A percentile compares a stretch with the other conserved stretches of the same genome.
Conservation (phyloP, 2,329 filamentous ascomycete species). For the Elsinoe ampelina region DNA sequence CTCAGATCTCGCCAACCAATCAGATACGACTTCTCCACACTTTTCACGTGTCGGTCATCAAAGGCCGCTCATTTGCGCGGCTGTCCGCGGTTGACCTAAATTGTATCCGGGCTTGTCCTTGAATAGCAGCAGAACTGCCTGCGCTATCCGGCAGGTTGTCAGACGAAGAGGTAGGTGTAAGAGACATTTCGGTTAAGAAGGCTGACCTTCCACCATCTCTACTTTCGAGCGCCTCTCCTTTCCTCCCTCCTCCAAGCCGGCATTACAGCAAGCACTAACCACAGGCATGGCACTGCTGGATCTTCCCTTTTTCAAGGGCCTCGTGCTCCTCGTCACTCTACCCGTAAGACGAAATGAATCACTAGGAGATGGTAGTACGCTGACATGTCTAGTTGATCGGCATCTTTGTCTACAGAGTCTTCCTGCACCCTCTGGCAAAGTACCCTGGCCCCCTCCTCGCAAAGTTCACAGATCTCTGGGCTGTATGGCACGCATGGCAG, state of each 20-base stretch:
- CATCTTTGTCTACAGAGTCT: conserved; percentile 31
- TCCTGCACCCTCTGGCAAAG: conserved; percentile 34
- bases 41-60: neutral
- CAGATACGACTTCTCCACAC: neutral
- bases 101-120: conserved; percentile 2
- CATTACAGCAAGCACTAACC: neutral
- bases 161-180: neutral
- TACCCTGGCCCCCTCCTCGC: conserved; percentile 35
- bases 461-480: conserved; percentile 23
- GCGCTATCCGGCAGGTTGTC: conserved; percentile 5
- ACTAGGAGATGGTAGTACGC: neutral
- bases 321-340: neutral
- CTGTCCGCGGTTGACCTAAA: neutral
- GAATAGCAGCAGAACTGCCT: neutral
- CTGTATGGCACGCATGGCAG: conserved; percentile 22
- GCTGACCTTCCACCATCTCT: neutral
- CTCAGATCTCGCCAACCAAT: neutral
- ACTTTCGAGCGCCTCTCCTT: neutral
- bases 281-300: neutral
- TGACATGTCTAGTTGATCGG: neutral
- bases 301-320: conserved; percentile 6
- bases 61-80: neutral
- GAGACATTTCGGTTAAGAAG: neutral
- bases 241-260: neutral
- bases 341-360: neutral